phyloP scores from a whole-genome alignment of 139 green algal genomes.

The Volvox reticuliferus region DNA sequence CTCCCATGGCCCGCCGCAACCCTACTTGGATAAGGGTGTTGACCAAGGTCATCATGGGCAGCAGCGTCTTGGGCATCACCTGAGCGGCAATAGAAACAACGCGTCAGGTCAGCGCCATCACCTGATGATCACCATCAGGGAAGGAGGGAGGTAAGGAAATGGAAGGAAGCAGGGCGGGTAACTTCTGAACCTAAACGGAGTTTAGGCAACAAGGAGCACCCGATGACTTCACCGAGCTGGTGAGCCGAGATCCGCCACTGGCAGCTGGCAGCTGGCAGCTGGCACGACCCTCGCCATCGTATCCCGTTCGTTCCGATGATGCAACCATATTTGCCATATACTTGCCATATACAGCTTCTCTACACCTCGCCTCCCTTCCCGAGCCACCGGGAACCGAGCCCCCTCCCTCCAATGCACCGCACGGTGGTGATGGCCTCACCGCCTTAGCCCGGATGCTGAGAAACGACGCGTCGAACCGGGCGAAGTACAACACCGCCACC shows the following conservation, averaged over 20 bases:
- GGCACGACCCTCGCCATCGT: background rate
- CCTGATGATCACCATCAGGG: no score
- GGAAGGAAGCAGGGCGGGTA: no score
- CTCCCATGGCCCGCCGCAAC: background rate
- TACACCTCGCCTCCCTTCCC: background rate
- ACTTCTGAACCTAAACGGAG: no score
- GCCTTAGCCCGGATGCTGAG: constrained; percentile 79
- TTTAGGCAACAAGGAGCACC: no score
- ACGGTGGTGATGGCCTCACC: constrained; percentile 41
- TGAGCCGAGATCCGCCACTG: no score
- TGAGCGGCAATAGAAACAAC: constrained; percentile 16
- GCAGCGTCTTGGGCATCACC: constrained; percentile 76
- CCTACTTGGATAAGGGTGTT: constrained; percentile 79
- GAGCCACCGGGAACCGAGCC: no score
- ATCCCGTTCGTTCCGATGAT: background rate
- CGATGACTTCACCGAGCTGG: no score
- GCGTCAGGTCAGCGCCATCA: no score
- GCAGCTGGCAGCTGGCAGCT: no score
- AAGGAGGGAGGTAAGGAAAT: no score
- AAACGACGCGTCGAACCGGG: constrained; percentile 88
- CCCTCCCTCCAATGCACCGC: background rate
- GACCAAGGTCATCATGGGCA: constrained; percentile 78
- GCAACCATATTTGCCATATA: background rate
- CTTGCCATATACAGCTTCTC: no score
- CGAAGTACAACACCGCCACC: constrained; percentile 84